Base-by-base conservation (phyloP, 2,329 filamentous ascomycete species). In the Nemania sp. region DNA sequence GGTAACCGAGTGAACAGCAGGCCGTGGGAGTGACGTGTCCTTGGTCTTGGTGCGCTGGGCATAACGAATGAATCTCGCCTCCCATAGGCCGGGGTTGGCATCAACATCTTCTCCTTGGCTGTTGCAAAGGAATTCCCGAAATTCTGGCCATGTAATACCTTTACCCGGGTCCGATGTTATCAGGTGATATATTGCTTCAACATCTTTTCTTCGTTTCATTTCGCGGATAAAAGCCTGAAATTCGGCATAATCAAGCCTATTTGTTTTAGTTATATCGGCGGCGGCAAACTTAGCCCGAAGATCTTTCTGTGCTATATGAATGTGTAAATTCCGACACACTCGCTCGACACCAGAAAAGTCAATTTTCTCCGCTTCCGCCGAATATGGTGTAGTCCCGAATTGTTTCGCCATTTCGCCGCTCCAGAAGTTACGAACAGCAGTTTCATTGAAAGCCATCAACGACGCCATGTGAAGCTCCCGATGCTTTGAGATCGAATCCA, bases 391-490 rank as follows among this genome's bases (percentile, higher is more conserved):
- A 6, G 80, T 81, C 9, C 79, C 77, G 59, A 81, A 84, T 51
- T 88, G 80, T 66, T 86, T 86, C 24, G 81, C 78, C 84, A 96
- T 94, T 69, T 95, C 91, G 39, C 82, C 85, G 57, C 86, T 83
- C 94, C 94, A 99, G 72, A 95, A 92, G 41, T 85, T 82, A 49
- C 86, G 85, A 47, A 97, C 83, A 42, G 90, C 91, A 61, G 87
- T 87, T 66, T 96, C 86, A 61, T 89, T 86, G 68, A 92, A 95
- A 5, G 90, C 86, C 71, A 93, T 90, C 52, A 99, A 75, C 5
- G 91, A 94, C 11, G 90, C 86, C 88, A 97, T 96, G 64, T 94
- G 82, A 49, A 92, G 89, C 59, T 95, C 91, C 49, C 94, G 85
- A 67, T 96, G 90, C 63, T 88, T 88, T 34, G 90, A 88, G 61